A percentile compares a stretch with the other conserved stretches of the same genome.
Conservation (phyloP, 2,329 filamentous ascomycete species). For the Fusarium incarnatum region DNA sequence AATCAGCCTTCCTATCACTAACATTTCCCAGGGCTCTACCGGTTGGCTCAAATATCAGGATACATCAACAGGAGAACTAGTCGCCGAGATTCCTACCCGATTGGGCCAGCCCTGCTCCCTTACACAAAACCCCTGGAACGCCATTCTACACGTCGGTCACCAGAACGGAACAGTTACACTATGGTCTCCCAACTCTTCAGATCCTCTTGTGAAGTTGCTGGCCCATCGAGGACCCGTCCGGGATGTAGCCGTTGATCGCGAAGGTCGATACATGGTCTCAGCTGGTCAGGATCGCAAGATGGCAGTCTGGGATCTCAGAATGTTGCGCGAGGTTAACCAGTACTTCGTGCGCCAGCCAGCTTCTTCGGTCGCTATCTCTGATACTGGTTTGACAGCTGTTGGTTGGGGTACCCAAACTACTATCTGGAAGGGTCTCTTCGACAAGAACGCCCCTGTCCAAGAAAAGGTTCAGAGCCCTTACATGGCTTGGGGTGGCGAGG, state of each 20-base stretch:
- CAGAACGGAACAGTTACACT: slow-evolving; percentile 95
- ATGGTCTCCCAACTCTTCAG: slow-evolving; percentile 92
- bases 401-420: slow-evolving; percentile 91
- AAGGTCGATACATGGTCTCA: slow-evolving; percentile 95
- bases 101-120: slow-evolving; percentile 86
- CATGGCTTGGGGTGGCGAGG: slow-evolving; percentile 92
- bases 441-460: slow-evolving; percentile 76
- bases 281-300: slow-evolving; percentile 90
- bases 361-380: slow-evolving; percentile 86
- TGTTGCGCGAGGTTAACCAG: slow-evolving; percentile 90
- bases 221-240: slow-evolving; percentile 91
- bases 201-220: slow-evolving; percentile 89
- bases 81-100: slow-evolving; percentile 86
- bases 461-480: slow-evolving; percentile 88
- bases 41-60: slow-evolving; percentile 95
- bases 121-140: slow-evolving; percentile 91
- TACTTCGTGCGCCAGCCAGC: slow-evolving; percentile 88
- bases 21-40: slow-evolving; percentile 70
- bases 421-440: slow-evolving; percentile 91
- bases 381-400: slow-evolving; percentile 87
- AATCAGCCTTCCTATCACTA: neutral
- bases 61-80: slow-evolving; percentile 89
- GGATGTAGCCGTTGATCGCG: slow-evolving; percentile 84
- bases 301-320: slow-evolving; percentile 95
- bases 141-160: slow-evolving; percentile 90